phyloP scores from a whole-genome alignment of 257 asterid species.

The Mitragyna speciosa region DNA sequence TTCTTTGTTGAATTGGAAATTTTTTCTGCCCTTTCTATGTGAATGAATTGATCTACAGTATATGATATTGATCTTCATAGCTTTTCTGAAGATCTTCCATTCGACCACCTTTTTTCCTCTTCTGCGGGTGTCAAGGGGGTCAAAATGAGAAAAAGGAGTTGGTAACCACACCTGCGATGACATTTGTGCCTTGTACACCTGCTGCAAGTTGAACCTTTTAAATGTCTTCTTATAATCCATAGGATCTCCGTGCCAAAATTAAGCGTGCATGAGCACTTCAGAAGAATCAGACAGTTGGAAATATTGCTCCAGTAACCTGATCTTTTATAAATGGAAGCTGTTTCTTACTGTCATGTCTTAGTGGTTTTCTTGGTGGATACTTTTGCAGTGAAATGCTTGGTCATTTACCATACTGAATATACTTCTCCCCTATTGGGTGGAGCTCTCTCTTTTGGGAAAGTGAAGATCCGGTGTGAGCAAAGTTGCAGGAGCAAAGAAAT shows the following conservation, averaged over 20 bases:
- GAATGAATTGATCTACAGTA: not conserved
- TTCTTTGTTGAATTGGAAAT: not conserved
- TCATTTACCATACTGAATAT: slow-evolving; percentile 43
- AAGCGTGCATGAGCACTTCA: not conserved
- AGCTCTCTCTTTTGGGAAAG: slow-evolving; percentile 33
- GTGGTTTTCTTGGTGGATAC: slow-evolving; percentile 20
- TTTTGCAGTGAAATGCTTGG: slow-evolving; percentile 39
- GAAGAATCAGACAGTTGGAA: not conserved
- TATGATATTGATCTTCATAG: not conserved
- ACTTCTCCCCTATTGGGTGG: slow-evolving; percentile 37
- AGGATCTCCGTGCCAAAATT: not conserved
- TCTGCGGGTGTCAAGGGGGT: no score
- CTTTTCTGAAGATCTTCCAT: not conserved
- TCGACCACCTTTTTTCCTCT: no score
- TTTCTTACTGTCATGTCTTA: slow-evolving; percentile 5
- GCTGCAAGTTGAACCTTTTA: not conserved
- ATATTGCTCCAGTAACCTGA: not conserved
- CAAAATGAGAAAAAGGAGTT: no score
- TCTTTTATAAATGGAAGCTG: not conserved
- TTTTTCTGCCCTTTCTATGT: not conserved
- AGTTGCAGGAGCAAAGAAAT: slow-evolving; percentile 35
- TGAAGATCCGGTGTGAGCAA: slow-evolving; percentile 42
- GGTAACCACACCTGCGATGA: not conserved
- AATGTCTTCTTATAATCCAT: not conserved
- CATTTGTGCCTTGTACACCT: not conserved